phyloP scores from a whole-genome alignment of 495 filamentous ascomycete species.

The Lentithecium fluviatile region DNA sequence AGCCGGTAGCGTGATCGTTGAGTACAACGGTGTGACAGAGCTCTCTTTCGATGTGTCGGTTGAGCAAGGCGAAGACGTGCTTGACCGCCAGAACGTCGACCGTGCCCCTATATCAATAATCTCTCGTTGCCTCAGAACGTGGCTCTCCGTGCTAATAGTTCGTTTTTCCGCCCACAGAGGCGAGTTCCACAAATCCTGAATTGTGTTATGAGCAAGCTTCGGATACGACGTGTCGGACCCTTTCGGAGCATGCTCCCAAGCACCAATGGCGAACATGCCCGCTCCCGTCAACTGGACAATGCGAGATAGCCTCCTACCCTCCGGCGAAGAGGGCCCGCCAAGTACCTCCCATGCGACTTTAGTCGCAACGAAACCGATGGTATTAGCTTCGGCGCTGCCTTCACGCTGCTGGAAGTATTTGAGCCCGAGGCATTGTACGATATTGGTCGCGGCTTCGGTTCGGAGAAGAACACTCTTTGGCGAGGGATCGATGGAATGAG shows the following conservation, averaged over 20 bases:
- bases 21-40: too few relatives aligned
- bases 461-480: background rate
- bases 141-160: too few relatives aligned
- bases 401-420: background rate
- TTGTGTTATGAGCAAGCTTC: background rate
- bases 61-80: too few relatives aligned
- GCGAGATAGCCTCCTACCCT: slow-evolving; percentile 11
- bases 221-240: background rate
- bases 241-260: slow-evolving; percentile 2
- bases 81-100: too few relatives aligned
- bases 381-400: slow-evolving; percentile 5
- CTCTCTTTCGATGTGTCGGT: too few relatives aligned
- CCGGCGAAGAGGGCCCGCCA: slow-evolving; percentile 11
- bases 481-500: slow-evolving; percentile 8
- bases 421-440: slow-evolving; percentile 4
- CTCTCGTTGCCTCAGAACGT: too few relatives aligned
- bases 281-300: background rate
- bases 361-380: slow-evolving; percentile 10
- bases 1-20: too few relatives aligned
- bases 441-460: slow-evolving; percentile 10
- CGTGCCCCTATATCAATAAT: too few relatives aligned
- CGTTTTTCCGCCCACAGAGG: too few relatives aligned
- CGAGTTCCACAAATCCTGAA: background rate
- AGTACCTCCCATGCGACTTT: slow-evolving; percentile 17
- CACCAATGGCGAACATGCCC: slow-evolving; percentile 12